Conservation (phyloP, 73 alveolate genomes). For the Blepharisma japonicum region DNA sequence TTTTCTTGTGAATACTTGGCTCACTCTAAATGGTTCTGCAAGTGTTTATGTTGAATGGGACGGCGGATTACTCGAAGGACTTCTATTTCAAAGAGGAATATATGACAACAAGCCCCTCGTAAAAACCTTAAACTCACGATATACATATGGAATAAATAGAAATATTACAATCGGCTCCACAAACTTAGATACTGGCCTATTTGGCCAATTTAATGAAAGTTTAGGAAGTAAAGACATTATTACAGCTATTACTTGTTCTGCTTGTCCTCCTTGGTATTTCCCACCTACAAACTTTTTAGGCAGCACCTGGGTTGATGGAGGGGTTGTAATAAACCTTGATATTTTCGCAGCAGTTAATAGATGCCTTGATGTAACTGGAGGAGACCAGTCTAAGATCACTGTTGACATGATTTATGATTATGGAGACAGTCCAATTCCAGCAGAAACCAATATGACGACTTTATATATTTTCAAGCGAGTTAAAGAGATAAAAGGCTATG, state of each 20-base stretch:
- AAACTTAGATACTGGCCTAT: background rate
- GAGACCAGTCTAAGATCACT: background rate
- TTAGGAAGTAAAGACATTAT: background rate
- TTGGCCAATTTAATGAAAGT: slow-evolving; percentile 19
- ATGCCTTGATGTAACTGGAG: slow-evolving; percentile 6
- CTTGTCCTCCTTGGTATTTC: slow-evolving; percentile 15
- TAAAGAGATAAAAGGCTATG: background rate
- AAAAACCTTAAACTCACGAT: background rate
- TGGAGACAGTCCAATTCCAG: background rate
- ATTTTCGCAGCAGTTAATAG: background rate
- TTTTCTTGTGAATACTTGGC: slow-evolving; percentile 36
- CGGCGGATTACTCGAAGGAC: slow-evolving; percentile 20
- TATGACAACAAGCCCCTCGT: background rate
- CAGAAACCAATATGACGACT: background rate
- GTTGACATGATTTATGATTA: slow-evolving; percentile 14
- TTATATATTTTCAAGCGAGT: background rate
- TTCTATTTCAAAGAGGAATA: slow-evolving; percentile 18
- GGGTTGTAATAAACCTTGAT: background rate
- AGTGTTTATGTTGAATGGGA: slow-evolving; percentile 11
- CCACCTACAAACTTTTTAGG: slow-evolving; percentile 15
- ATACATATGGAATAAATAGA: background rate
- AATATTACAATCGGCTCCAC: slow-evolving; percentile 19
- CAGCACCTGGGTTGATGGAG: slow-evolving; percentile 22
- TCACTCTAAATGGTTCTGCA: background rate
- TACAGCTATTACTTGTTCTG: background rate